A percentile compares a stretch with the other conserved stretches of the same genome.
Conservation (phyloP, 108 stramenopile genomes). For the Nitzschia palea region DNA sequence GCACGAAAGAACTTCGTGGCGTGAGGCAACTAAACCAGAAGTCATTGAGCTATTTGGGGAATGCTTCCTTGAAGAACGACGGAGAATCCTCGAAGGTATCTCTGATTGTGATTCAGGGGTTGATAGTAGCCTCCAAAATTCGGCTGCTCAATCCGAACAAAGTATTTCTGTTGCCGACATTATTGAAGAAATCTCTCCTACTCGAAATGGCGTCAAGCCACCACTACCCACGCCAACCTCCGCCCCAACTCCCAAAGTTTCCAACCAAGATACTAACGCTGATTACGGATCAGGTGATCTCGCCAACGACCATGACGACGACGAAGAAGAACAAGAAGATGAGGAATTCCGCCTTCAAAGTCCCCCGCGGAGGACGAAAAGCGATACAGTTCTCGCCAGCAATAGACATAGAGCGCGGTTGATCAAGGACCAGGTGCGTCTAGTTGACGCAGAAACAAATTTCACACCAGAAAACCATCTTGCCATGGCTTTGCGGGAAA, state of each 20-base stretch:
- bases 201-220: not conserved
- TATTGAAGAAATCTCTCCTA: not conserved
- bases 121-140: slow-evolving; percentile 29
- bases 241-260: slow-evolving; percentile 4
- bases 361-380: not conserved
- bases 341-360: not conserved
- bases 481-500: not conserved
- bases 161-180: slow-evolving; percentile 6
- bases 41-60: slow-evolving; percentile 20
- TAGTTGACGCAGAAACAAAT: not conserved
- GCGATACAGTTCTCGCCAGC: not conserved
- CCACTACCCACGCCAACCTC: not conserved
- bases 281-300: no score
- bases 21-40: slow-evolving; percentile 35
- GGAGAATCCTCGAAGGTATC: slow-evolving; percentile 16
- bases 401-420: not conserved
- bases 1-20: slow-evolving; percentile 21
- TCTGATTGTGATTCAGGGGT: slow-evolving; percentile 24
- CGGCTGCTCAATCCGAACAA: slow-evolving; percentile 17
- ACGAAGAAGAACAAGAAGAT: not conserved
- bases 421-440: not conserved
- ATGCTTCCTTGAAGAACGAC: slow-evolving; percentile 26
- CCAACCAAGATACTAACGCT: slow-evolving; percentile 9
- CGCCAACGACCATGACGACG: not conserved
- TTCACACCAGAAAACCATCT: not conserved